Evolutionary conservation across 2,329 filamentous ascomycete genomes (phyloP), one percentile per base, ranked within the genome.

Genomic region (Stachybotrys elegans): DNA sequence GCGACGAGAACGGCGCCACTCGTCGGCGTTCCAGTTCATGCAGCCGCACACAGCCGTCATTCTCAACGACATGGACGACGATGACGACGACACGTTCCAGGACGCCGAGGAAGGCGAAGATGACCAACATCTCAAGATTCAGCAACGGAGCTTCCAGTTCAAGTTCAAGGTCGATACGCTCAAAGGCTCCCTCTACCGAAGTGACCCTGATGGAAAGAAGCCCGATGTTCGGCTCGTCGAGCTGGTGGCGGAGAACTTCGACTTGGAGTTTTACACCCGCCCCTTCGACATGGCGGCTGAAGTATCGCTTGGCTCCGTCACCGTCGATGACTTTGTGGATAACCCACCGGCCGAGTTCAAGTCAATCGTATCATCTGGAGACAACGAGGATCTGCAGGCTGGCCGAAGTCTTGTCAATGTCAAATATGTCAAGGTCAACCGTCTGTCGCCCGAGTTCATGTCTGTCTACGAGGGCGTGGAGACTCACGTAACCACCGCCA

Each of bases 161-260:
- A 94, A 91, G 53, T 98, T 99, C 64, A 90, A 88, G 8, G 93
- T 98, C 27, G 93, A 95, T 57, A 89, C 86, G 48, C 76, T 99
- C 37, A 91, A 94, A 65, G 93, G 93, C 3, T 97, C 93, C 1
- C 72, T 99, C 1, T 98, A 88, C 64, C 82, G 84, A 50, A 89
- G 91, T 44, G 90, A 96, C 55, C 81, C 87, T 1, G 84, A 92
- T 53, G 82, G 83, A 38, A 78, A 78, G 48, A 83, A 83, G 49
- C 78, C 83, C 0, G 94, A 98, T 56, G 75, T 86, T 43, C 71
- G 98, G 3, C 73, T 99, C 8, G 92, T 95, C 2, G 92, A 97
- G 57, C 71, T 98, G 7, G 84, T 97, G 25, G 93, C 93, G 0
- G 87, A 97, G 62, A 78, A 85, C 12, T 98, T 98, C 55, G 79